A percentile compares a stretch with the other conserved stretches of the same genome.
Evolutionary conservation across 2,329 filamentous ascomycete genomes (phyloP).

Genomic region (Tolypocladium tropicale): DNA sequence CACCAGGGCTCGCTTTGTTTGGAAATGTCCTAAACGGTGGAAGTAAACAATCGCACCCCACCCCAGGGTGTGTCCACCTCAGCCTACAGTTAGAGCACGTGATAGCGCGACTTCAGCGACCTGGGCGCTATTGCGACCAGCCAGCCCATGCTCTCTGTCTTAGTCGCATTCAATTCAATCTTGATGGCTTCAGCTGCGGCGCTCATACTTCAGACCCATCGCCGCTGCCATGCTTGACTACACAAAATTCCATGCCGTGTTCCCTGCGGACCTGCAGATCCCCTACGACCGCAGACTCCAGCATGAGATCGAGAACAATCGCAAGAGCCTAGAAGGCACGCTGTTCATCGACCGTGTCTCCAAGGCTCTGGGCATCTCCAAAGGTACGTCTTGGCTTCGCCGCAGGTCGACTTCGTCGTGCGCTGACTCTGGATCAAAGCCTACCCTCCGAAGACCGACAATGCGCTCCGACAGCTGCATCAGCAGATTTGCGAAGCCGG

Average conservation of each 20-base stretch:
- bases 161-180: neutral
- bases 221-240: constrained; percentile 47
- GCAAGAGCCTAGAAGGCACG: constrained; percentile 56
- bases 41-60: constrained; percentile 27
- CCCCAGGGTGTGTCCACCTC: neutral
- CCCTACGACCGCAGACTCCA: constrained; percentile 51
- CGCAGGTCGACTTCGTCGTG: neutral
- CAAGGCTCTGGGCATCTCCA: constrained; percentile 56
- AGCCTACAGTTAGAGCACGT: constrained; percentile 4
- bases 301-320: constrained; percentile 54
- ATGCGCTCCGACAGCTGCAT: constrained; percentile 58
- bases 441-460: constrained; percentile 66
- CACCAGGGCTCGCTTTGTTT: constrained; percentile 1
- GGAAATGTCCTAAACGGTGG: constrained; percentile 19
- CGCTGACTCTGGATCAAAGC: constrained; percentile 27
- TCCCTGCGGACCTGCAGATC: constrained; percentile 48
- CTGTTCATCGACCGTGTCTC: constrained; percentile 76
- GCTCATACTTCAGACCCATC: neutral
- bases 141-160: neutral
- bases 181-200: neutral
- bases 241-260: constrained; percentile 58
- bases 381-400: constrained; percentile 39
- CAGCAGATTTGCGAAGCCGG: constrained; percentile 54
- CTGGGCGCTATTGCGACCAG: too few species aligned
- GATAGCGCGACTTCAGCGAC: constrained; percentile 12